Evolutionary conservation across 1,284 basidiomycete species (phyloP), one percentile per base, ranked within the genome.

Genomic region (Coniferiporia weirii): DNA sequence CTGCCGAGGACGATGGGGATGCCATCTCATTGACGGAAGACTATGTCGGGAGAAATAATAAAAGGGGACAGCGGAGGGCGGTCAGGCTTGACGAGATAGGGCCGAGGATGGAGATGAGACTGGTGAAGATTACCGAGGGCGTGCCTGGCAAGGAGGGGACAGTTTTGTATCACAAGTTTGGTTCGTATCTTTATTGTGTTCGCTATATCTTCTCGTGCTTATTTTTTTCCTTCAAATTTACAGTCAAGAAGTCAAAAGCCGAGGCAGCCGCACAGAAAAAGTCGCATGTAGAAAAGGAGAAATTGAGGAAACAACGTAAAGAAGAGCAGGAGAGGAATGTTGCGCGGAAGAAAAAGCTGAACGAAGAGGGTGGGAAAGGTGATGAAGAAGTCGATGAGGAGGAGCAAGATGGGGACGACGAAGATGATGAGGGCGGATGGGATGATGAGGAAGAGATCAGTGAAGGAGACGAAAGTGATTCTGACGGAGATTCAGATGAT

Each of bases 91-190:
- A 95, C 58, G 97, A 99, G 75, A 86, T 98, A 54, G 97, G 97
- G 0, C 97, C 97, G 32, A 79, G 97, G 66, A 88, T 99, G 84
- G 97, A 99, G 73, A 75, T 98, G 65, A 82, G 83, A 65, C 78
- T 99, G 63, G 84, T 98, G 69, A 99, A 99, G 79, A 93, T 99
- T 63, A 85, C 88, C 17, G 95, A 98, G 72, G 95, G 95, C n/a
- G 77, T 93, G 7, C 92, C 93, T 3, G 93, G 93, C 8, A 90
- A 84, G 69, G 91, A 95, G 70, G 91, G 93, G 2, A 81, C 82
- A 64, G 93, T 97, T 1, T 87, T 98, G 48, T 95, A 89, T 75
- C 95, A 98, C 71, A 88, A 92, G 73, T 90, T 95, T 66, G 88
- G 93, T 92, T 64, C 66, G 87, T 76, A 38, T 9, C 47, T 49